Conservation (phyloP, 805 yeast species). For the Lipomyces chichibuensis region DNA sequence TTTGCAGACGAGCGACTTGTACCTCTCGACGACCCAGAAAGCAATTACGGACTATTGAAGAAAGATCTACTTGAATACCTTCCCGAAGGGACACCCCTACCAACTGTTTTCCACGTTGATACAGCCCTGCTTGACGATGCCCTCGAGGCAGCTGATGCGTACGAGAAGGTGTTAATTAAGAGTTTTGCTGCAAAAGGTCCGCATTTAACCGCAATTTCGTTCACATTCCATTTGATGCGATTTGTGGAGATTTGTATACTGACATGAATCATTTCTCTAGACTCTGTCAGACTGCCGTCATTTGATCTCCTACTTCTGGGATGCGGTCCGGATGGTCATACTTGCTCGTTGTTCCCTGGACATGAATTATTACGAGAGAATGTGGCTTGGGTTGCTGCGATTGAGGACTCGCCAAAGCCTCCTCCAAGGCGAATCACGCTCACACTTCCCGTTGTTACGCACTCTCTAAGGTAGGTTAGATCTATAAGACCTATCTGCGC, state of each 20-base stretch:
- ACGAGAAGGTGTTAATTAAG: constrained; percentile 81
- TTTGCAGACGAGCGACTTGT: constrained; percentile 96
- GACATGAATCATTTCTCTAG: constrained; percentile 43
- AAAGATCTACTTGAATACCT: constrained; percentile 76
- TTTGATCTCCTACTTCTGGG: constrained; percentile 90
- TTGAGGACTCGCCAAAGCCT: constrained; percentile 86
- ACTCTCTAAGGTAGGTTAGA: constrained; percentile 51
- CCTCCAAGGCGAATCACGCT: constrained; percentile 84
- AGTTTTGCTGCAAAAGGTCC: constrained; percentile 82
- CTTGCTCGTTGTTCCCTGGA: constrained; percentile 93
- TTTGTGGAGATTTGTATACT: not conserved
- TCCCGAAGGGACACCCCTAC: constrained; percentile 54
- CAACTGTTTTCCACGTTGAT: constrained; percentile 82
- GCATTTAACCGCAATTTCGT: not conserved
- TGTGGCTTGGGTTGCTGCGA: constrained; percentile 94
- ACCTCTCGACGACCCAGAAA: constrained; percentile 77
- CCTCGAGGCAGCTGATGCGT: constrained; percentile 91
- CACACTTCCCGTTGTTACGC: constrained; percentile 92
- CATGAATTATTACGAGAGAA: constrained; percentile 86
- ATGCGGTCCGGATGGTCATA: constrained; percentile 98
- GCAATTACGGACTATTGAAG: constrained; percentile 89
- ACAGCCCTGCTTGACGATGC: constrained; percentile 68
- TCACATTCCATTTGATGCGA: not conserved
- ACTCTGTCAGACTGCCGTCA: constrained; percentile 92
- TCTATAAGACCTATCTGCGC: not conserved